Evolutionary conservation across 2,329 filamentous ascomycete species (phyloP).

Genomic region (Fusarium sp.): DNA sequence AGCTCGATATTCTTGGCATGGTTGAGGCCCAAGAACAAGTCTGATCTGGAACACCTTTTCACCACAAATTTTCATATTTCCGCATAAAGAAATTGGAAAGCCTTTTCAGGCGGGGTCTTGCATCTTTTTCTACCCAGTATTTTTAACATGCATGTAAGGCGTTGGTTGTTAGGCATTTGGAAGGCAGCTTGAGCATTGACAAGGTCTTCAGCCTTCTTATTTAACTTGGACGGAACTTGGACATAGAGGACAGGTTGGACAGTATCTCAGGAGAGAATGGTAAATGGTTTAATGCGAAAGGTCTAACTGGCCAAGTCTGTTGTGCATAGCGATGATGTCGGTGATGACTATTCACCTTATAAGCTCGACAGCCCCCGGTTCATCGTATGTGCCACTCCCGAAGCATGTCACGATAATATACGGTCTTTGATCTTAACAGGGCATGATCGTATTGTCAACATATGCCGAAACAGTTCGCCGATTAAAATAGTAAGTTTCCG

Average conservation of each 20-base stretch:
- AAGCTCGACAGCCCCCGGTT: background rate
- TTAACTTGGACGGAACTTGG: conserved; percentile 8
- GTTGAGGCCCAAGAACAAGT: conserved; percentile 66
- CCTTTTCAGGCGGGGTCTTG: background rate
- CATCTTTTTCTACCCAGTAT: conserved; percentile 1
- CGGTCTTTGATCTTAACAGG: background rate
- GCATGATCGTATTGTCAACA: background rate
- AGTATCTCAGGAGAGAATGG: conserved; percentile 29
- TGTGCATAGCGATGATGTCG: background rate
- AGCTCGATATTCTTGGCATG: conserved; percentile 75
- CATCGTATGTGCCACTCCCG: background rate
- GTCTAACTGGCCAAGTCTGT: background rate
- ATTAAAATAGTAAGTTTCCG: too few species aligned
- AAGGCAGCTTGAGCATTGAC: background rate
- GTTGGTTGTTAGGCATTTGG: conserved; percentile 31
- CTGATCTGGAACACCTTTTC: background rate
- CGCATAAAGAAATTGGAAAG: background rate
- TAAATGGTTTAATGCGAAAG: conserved; percentile 3
- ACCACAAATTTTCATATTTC: background rate
- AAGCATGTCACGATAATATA: too few species aligned
- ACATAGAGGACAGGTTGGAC: background rate
- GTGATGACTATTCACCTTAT: background rate
- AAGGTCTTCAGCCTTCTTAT: background rate
- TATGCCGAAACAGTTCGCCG: background rate
- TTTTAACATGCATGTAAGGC: conserved; percentile 36